phyloP scores from a whole-genome alignment of 371 early-diverging fungal genomes.

The Fennellomyces sp. region DNA sequence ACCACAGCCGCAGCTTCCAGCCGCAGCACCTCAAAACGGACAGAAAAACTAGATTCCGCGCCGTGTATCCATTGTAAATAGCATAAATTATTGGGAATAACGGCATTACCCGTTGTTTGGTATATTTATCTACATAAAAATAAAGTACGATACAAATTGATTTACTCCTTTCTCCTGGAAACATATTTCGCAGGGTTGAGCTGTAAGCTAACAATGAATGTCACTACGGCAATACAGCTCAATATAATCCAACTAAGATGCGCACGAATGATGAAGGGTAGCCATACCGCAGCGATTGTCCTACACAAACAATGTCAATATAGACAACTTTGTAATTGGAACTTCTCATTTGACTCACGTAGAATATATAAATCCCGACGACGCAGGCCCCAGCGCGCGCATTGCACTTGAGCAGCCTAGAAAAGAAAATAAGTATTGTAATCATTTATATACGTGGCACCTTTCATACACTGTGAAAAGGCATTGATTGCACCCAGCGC shows the following conservation, averaged over 20 bases:
- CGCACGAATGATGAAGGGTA: conserved; percentile 18
- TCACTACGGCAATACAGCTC: conserved; percentile 18
- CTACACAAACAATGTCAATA: conserved; percentile 4
- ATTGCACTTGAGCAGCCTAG: conserved; percentile 44
- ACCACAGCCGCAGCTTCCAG: not conserved
- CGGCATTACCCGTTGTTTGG: not conserved
- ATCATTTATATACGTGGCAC: not conserved
- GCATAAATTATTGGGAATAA: not conserved
- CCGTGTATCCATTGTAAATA: not conserved
- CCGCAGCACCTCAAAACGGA: not conserved
- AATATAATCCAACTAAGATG: conserved; percentile 29
- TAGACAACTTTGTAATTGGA: not conserved
- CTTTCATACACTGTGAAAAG: conserved; percentile 45
- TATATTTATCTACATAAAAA: not conserved
- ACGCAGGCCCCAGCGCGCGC: conserved; percentile 45
- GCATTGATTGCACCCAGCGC: conserved; percentile 43
- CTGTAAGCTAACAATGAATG: conserved; percentile 23
- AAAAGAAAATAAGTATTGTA: not conserved
- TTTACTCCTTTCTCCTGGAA: conserved; percentile 2
- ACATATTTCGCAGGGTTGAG: conserved; percentile 17
- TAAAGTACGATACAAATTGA: not conserved
- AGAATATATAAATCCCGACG: conserved; percentile 43
- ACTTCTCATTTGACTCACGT: conserved; percentile 24
- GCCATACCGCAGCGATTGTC: conserved; percentile 5
- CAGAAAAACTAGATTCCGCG: not conserved